These are phyloP conservation scores for Termitomyces sp. DNA, from an alignment of 768 basidiomycete genomes.

Conservation along the genomic window DNA sequence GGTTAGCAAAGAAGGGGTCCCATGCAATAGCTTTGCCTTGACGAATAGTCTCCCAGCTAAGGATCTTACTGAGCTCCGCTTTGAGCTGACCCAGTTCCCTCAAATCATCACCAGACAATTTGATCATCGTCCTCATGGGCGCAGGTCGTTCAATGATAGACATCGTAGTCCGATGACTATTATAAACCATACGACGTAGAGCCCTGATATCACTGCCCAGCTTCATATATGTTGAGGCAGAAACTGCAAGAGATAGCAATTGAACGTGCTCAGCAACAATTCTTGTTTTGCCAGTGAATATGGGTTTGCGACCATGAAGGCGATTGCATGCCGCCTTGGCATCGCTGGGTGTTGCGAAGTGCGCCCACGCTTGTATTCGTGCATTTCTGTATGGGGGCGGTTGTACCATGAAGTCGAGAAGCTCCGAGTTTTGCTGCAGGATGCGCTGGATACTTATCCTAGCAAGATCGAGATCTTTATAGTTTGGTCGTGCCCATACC, in stretches of 20 bases:
- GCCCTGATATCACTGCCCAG: constrained; percentile 40
- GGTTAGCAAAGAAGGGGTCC: constrained; percentile 56
- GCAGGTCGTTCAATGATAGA: constrained; percentile 14
- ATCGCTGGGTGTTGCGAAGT: constrained; percentile 44
- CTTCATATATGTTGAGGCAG: constrained; percentile 29
- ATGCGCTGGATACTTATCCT: constrained; percentile 33
- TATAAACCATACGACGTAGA: constrained; percentile 34
- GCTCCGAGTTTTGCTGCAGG: constrained; percentile 28
- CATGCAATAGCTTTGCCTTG: constrained; percentile 51
- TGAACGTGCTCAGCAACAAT: constrained; percentile 52
- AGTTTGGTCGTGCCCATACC: constrained; percentile 47
- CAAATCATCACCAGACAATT: constrained; percentile 44
- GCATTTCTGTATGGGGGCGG: constrained; percentile 44
- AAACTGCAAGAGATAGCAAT: constrained; percentile 43
- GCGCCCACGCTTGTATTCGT: constrained; percentile 48
- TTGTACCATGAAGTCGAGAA: constrained; percentile 38
- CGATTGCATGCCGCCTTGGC: constrained; percentile 46
- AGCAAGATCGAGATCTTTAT: constrained; percentile 32
- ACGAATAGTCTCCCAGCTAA: constrained; percentile 55
- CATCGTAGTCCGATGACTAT: constrained; percentile 24
- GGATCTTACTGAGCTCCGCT: constrained; percentile 51
- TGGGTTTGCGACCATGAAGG: constrained; percentile 43
- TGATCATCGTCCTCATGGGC: constrained; percentile 29
- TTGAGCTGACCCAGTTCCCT: constrained; percentile 53
- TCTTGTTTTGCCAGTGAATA: constrained; percentile 37